Evolutionary conservation across 441 rosid genomes (phyloP).

Genomic region (Cnidoscolus chayamansa): DNA sequence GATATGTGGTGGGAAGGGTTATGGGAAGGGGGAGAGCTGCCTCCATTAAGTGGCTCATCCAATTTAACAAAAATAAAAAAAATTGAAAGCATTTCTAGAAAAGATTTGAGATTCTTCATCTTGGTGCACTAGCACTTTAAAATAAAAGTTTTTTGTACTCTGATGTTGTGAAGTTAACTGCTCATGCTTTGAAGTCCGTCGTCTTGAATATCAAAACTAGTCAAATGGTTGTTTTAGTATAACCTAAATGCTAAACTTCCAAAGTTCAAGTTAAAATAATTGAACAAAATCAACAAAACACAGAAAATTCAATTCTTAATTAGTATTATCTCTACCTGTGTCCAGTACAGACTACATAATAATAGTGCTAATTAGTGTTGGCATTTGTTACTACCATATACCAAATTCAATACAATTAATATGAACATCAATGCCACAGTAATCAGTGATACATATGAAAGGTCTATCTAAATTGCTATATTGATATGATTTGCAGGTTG

Average conservation of each 20-base stretch:
- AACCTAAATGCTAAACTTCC: conserved; percentile 3
- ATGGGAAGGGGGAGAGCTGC: neutral
- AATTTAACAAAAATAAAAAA: neutral
- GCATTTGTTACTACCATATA: neutral
- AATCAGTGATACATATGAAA: neutral
- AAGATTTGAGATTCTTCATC: conserved; percentile 1
- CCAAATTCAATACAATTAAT: conserved; percentile 37
- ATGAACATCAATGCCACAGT: conserved; percentile 3
- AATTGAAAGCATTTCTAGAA: neutral
- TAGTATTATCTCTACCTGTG: neutral
- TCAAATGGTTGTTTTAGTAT: neutral
- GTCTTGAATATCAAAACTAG: no score
- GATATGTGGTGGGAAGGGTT: neutral
- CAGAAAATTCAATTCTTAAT: neutral
- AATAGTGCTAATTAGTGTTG: neutral
- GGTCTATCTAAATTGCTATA: neutral
- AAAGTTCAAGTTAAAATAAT: neutral
- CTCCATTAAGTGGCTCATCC: neutral
- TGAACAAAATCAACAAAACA: neutral
- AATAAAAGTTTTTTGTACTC: neutral
- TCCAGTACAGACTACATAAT: neutral
- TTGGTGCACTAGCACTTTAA: neutral
- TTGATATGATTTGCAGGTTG: neutral
- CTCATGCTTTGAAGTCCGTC: no score
- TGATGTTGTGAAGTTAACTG: no score